Percentiles rank a stretch among this genome's conserved stretches.
phyloP scores from a whole-genome alignment of 2,329 filamentous ascomycete genomes.

The Curvularia verruculosa region DNA sequence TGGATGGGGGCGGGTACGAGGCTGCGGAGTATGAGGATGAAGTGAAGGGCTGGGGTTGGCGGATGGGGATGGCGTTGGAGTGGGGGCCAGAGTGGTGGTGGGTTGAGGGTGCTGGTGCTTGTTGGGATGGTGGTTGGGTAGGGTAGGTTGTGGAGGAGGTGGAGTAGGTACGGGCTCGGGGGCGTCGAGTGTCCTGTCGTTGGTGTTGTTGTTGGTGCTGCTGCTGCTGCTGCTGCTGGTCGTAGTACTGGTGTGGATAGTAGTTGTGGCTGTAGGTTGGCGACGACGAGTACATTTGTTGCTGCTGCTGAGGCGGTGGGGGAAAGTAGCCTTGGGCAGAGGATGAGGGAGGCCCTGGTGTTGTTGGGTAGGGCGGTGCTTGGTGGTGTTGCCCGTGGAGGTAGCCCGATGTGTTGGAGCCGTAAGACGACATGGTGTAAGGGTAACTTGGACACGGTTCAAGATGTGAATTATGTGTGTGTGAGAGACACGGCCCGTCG shows the following conservation, averaged over 20 bases:
- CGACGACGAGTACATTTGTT: conserved; percentile 14
- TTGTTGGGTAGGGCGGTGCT: conserved; percentile 25
- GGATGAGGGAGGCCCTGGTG: conserved; percentile 8
- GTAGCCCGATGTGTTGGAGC: conserved; percentile 25
- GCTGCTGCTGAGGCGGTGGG: conserved; percentile 18
- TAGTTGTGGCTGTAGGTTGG: conserved; percentile 1
- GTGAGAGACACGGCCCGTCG: neutral
- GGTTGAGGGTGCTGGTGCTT: neutral
- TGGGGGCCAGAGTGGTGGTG: conserved; percentile 1
- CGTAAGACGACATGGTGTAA: conserved; percentile 31
- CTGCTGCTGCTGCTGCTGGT: neutral
- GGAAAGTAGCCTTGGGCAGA: conserved; percentile 10
- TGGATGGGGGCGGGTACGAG: conserved; percentile 9
- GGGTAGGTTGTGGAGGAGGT: conserved; percentile 1
- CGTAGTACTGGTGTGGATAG: neutral
- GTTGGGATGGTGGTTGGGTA: neutral
- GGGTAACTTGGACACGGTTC: neutral
- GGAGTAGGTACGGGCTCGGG: conserved; percentile 13
- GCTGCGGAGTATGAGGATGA: conserved; percentile 1
- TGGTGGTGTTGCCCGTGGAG: conserved; percentile 21
- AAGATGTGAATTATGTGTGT: neutral
- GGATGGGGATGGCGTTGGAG: conserved; percentile 8
- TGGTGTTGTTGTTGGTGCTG: neutral
- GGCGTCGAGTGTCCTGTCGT: no score
- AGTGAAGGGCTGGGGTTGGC: conserved; percentile 1